A percentile compares a stretch with the other conserved stretches of the same genome.
Conservation (phyloP, 495 filamentous ascomycete species). For the Platismatia glauca region DNA sequence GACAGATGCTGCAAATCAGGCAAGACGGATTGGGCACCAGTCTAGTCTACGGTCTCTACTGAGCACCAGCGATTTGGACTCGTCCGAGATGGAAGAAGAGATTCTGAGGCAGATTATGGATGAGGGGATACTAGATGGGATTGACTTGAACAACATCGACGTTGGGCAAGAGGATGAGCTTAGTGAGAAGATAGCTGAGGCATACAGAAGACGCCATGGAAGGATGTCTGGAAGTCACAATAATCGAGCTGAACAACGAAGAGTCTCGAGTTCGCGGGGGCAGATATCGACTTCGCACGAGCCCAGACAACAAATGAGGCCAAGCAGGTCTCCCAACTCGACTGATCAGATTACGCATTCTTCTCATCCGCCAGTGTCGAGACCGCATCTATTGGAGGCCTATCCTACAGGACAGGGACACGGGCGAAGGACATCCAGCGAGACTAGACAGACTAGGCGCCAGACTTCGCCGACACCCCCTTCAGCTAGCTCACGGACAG, state of each 20-base stretch:
- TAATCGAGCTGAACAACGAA: neutral
- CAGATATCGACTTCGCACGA: slow-evolving; percentile 24
- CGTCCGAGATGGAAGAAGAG: slow-evolving; percentile 71
- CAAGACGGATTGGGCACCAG: slow-evolving; percentile 70
- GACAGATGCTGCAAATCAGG: slow-evolving; percentile 22
- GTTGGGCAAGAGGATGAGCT: slow-evolving; percentile 73
- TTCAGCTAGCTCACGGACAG: slow-evolving; percentile 20
- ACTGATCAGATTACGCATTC: slow-evolving; percentile 29
- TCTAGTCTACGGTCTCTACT: slow-evolving; percentile 75
- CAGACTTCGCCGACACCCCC: slow-evolving; percentile 25
- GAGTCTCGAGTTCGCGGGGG: slow-evolving; percentile 22
- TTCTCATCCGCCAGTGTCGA: slow-evolving; percentile 44
- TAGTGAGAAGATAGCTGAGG: slow-evolving; percentile 79
- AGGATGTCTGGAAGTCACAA: slow-evolving; percentile 18
- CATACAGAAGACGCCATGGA: slow-evolving; percentile 63
- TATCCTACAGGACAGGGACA: slow-evolving; percentile 33
- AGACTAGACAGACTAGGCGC: slow-evolving; percentile 22
- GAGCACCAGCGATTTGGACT: slow-evolving; percentile 63
- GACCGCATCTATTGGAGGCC: slow-evolving; percentile 47
- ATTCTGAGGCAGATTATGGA: slow-evolving; percentile 83
- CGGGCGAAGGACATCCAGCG: slow-evolving; percentile 46
- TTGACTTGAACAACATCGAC: slow-evolving; percentile 75
- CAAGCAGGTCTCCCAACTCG: slow-evolving; percentile 27
- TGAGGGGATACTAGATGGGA: slow-evolving; percentile 75
- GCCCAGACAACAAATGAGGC: slow-evolving; percentile 26